A percentile compares a stretch with the other conserved stretches of the same genome.
Evolutionary conservation across 352 stramenopile species (phyloP).

Genomic region (Globisporangium carolinianum): DNA sequence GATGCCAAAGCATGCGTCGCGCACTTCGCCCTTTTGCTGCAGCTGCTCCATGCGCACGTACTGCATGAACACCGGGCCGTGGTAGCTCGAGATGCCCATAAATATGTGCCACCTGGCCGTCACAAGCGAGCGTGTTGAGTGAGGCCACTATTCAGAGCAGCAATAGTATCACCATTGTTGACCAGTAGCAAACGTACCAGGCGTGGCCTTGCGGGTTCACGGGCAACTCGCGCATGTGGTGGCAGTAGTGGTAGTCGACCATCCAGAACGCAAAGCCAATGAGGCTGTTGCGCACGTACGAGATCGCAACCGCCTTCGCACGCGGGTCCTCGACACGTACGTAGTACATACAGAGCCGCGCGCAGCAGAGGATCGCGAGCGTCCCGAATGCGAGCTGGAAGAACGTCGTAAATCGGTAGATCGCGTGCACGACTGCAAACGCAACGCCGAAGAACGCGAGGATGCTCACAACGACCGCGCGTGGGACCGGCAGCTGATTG

Average conservation of each 20-base stretch:
- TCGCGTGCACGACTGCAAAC: constrained; percentile 65
- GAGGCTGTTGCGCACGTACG: constrained; percentile 54
- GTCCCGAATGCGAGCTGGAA: constrained; percentile 76
- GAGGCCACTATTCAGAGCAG: not conserved
- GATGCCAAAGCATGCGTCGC: constrained; percentile 46
- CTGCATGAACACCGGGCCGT: constrained; percentile 82
- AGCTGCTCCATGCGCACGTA: constrained; percentile 79
- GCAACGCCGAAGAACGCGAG: constrained; percentile 48
- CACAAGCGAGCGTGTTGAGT: not conserved
- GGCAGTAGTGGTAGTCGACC: constrained; percentile 79
- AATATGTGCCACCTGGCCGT: constrained; percentile 71
- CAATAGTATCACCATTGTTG: not conserved
- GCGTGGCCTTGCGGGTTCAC: constrained; percentile 77
- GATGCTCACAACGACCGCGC: constrained; percentile 31
- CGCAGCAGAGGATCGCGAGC: constrained; percentile 40
- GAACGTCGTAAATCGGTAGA: constrained; percentile 70
- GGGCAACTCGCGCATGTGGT: constrained; percentile 38
- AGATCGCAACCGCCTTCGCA: constrained; percentile 47
- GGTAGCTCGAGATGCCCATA: constrained; percentile 72
- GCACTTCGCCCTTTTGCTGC: constrained; percentile 51
- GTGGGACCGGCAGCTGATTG: constrained; percentile 33
- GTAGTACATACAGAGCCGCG: constrained; percentile 59
- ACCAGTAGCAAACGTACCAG: constrained; percentile 40
- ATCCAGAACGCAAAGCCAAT: constrained; percentile 68
- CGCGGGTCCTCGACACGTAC: constrained; percentile 41